Base-by-base conservation (phyloP, 345 rosid species). In the Rhizophora mangle region DNA sequence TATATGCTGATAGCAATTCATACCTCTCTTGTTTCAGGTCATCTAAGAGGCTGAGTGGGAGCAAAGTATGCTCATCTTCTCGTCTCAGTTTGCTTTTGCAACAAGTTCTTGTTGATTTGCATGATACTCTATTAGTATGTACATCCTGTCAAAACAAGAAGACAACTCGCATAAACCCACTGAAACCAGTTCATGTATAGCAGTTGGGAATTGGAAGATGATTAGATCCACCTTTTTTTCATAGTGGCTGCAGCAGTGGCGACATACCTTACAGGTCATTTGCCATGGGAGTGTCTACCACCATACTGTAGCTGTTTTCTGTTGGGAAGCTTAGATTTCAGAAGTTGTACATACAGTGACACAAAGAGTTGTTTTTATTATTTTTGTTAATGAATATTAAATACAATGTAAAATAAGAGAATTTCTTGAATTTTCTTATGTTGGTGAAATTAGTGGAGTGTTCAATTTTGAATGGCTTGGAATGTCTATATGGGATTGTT, bases 21-120 rank as follows among this genome's bases (percentile, higher is more conserved):
- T 78, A 60, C 72, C 74, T 72, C 83, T 83, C 84, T 75, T 57
- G 67, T 87, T 89, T 89, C 93, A 89, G 97, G 97, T 88, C 82
- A 63, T 83, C 85, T 84, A 84, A 86, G 91, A 87, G 94, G 92
- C 92, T 86, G 92, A 89, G 60, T 86, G 92, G 96, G 90, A 84
- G 96, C 91, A 84, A 84, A 83, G 65, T 83, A 85, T 84, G 87
- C 89, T 92, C 96, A 83, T 86, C 87, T 80, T 78, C 80, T 43
- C 79, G 61, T 86, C 90, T 89, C 87, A 84, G 81, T 83, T 86
- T 86, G 82, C 84, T 80, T 79, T 86, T 82, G 84, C 89, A 80
- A 87, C 89, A 74, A 82, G 84, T 87, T 80, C 85, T 78, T 90
- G 82, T 85, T 87, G 80, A 83, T 85, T 82, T 84, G 80, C 74